Base-by-base conservation (phyloP, 2,329 filamentous ascomycete genomes). In the Ophiocordyceps polyrhachis-furcata region DNA sequence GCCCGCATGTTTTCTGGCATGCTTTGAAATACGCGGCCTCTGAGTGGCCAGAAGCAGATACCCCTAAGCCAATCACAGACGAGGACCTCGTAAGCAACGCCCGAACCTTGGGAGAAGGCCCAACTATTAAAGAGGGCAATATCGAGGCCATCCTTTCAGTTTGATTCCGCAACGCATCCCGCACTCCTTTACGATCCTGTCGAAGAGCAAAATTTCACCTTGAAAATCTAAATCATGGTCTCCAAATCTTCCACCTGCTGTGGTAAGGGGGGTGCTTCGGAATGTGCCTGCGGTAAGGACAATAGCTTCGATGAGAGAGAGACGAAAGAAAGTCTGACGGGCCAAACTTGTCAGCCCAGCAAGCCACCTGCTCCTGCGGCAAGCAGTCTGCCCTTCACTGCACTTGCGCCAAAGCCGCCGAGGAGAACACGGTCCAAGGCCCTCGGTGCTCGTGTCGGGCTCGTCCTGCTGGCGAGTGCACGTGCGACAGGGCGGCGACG, bases 371-470 rank as follows among this genome's bases (percentile, higher is more conserved):
- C 76, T 93, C 85, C 15, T 96, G 89, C 62, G 89, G 89, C 58
- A 79, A 94, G 69, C 74, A 91, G 60, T 76, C 79, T 4, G 89
- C 89, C 43, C 76, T 94, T 43, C 72, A 88, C 61, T 96, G 89
- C 75, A 82, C 70, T 49, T 95, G 89, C 68, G 76, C 76, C 55
- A 88, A 85, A 63, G 74, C 87, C 4, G 51, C 71, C 4, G 64
- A 69, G 15, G 88, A 95, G 71, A 95, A 95, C 70, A 65, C 66
- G 38, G 60, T 84, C 46, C 62, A 69, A 7, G 85, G 85, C 7
- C 71, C 83, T 37, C 73, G 84, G 53, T 94, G 86, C 71, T 87
- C 83, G 41, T 93, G 87, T 70, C 76, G 85, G 53, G 78, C 82
- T 53, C 79, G 86, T 46, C 81, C 83, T 20, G 83, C 81, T 47